Base-by-base conservation (phyloP, 768 basidiomycete species). In the Lentinula sp. region DNA sequence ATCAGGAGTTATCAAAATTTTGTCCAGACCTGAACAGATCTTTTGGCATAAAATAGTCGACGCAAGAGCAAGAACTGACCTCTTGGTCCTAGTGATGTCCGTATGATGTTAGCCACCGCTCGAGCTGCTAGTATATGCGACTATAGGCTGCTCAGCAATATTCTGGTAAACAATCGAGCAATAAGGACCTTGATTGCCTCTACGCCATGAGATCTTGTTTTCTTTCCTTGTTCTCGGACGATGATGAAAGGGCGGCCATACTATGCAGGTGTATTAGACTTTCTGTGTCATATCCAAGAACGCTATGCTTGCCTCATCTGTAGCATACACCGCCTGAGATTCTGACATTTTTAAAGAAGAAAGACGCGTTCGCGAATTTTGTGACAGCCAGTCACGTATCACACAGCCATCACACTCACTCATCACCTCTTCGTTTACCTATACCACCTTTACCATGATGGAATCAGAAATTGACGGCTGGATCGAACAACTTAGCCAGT, bases 171-270 rank as follows among this genome's bases (percentile, higher is more conserved):
- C 23, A 57, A 49, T 59, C 56, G 51, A 23, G 65, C 42, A 43
- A 52, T 57, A 21, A 15, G 45, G 35, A 93, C 95, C 83, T 96
- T 95, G 80, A 98, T 97, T 66, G 96, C 96, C 74, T 95, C 93
- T 63, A 89, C 72, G 56, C 96, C 96, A 76, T 98, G 95, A 32
- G 82, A 85, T 67, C 96, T 84, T 10, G 93, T 96, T 81, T 95
- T 97, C 78, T 74, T 96, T 59, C 80, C 86, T 73, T 98, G 96
- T 69, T 98, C 95, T 34, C 95, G 84, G 61, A 98, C 81, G 76
- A 98, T 96, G 71, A 98, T 96, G 72, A 98, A 98, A n/a, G 95
- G 96, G 45, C 95, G 80, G 49, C 95, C 95, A 73, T 93, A 95
- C 92, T 95, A 66, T 7, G 65, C 6, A 23, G 3, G 23, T 63